Conservation (phyloP, 164 flowering plant species). For the Vitis rupestris region DNA sequence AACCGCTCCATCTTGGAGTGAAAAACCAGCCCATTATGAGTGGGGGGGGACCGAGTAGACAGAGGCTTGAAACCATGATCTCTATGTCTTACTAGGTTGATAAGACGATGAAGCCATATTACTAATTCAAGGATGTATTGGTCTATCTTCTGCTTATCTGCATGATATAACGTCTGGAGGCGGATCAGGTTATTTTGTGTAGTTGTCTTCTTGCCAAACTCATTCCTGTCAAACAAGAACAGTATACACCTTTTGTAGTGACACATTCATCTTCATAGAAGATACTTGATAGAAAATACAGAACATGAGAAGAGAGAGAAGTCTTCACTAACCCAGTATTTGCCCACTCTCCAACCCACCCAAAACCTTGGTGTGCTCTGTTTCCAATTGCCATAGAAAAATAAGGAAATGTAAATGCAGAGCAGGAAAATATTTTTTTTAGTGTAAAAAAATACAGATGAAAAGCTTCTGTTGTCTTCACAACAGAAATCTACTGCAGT, state of each 20-base stretch:
- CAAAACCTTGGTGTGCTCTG: conserved; percentile 89
- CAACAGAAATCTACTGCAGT: neutral
- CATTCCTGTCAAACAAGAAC: conserved; percentile 36
- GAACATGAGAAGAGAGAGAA: conserved; percentile 3
- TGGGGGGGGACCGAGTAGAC: conserved; percentile 45
- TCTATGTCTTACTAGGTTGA: conserved; percentile 38
- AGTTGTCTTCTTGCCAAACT: conserved; percentile 41
- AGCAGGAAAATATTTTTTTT: neutral
- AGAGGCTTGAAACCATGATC: conserved; percentile 40
- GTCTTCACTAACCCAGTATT: conserved; percentile 51
- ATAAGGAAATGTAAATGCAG: neutral
- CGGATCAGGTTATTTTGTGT: conserved; percentile 36
- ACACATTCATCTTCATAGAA: too few relatives aligned
- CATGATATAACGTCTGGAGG: conserved; percentile 74
- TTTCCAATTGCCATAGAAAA: conserved; percentile 9
- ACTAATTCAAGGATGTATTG: conserved; percentile 55
- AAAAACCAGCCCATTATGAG: conserved; percentile 20
- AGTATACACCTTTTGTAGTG: too few relatives aligned
- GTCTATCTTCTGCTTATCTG: conserved; percentile 59
- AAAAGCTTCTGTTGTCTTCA: neutral
- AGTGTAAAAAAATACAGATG: too few relatives aligned
- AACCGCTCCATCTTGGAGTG: conserved; percentile 20
- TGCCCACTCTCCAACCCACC: conserved; percentile 94
- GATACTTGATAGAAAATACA: neutral
- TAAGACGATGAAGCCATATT: conserved; percentile 57